Conservation (phyloP, 345 rosid species). For the Geranium rotundifolium region DNA sequence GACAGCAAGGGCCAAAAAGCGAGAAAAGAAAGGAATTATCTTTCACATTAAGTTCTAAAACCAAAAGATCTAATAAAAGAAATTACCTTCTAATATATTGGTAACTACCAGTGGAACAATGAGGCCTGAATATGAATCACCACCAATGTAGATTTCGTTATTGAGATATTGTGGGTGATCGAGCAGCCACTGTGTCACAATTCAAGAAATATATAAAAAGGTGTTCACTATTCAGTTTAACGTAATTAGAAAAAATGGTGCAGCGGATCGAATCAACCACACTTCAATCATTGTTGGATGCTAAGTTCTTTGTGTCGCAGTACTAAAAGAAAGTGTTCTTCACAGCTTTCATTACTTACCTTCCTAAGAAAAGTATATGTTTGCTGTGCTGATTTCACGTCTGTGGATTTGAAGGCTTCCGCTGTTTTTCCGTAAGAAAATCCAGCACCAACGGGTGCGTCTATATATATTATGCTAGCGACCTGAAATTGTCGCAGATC, state of each 20-base stretch:
- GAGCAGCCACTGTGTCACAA: slow-evolving; percentile 25
- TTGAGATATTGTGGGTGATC: slow-evolving; percentile 23
- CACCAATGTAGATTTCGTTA: slow-evolving; percentile 26
- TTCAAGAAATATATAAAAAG: background rate
- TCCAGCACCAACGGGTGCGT: slow-evolving; percentile 29
- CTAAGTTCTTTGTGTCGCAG: background rate
- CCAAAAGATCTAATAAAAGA: background rate
- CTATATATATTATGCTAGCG: slow-evolving; percentile 31
- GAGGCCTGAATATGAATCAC: slow-evolving; percentile 34
- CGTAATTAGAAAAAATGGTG: background rate
- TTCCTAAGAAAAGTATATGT: slow-evolving; percentile 21
- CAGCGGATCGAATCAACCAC: background rate
- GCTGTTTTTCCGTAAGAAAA: slow-evolving; percentile 20
- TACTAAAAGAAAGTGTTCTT: background rate
- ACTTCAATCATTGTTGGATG: background rate
- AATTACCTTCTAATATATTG: slow-evolving; percentile 17
- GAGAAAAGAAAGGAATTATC: background rate
- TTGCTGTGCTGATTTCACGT: slow-evolving; percentile 13
- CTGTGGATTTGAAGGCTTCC: slow-evolving; percentile 9
- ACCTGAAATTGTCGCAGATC: slow-evolving; percentile 8
- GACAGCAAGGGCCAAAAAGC: background rate
- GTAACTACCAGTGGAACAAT: slow-evolving; percentile 19
- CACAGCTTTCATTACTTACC: slow-evolving; percentile 8
- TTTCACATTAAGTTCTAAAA: background rate
- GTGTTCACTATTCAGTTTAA: background rate